Base-by-base conservation (phyloP, 2,329 filamentous ascomycete genomes). In the Hymenoscyphus linearis region DNA sequence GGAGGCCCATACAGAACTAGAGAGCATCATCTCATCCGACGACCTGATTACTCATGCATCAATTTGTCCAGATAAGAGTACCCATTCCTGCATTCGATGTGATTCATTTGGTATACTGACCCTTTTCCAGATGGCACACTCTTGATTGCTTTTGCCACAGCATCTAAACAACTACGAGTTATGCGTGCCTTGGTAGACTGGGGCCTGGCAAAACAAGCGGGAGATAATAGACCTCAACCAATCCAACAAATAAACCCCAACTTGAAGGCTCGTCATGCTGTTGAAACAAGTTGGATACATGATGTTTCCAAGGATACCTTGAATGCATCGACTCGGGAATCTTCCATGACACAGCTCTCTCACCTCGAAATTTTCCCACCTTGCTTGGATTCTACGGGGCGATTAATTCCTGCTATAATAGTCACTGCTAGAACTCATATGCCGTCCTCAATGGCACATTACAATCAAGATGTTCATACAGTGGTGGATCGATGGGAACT, bases 401-500 rank as follows among this genome's bases (percentile, higher is more conserved):
- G 62, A 25, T 52, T 66, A 18, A 58, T 63, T 14, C 78, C 82
- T 37, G 84, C 86, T 0, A 83, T 87, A 40, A 80, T 97, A 22
- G 73, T 96, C 36, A 87, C 88, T 0, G 82, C 93, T 34, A 91
- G 91, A 63, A 89, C 88, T 10, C 82, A 82, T 69, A 74, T 82
- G 58, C 81, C 80, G 59, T 75, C 75, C 65, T 77, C 79, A 60
- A 79, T 77, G 66, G 80, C 80, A 34, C 80, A 86, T 34, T 86
- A 83, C 58, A 80, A 82, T 50, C 85, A 87, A 65, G 84, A 86
- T 35, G 78, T 84, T 0, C 85, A 89, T 67, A 96, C 87, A 67
- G 83, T 93, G 47, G 80, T 98, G 64, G 87, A 91, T 65, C 84
- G 89, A 64, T 98, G 93, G 93, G 88, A 95, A 67, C 73, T 93